Percentiles rank a stretch among this genome's conserved stretches.
phyloP scores from a whole-genome alignment of 805 yeast species.

The Dipodascopsis uninucleata region DNA sequence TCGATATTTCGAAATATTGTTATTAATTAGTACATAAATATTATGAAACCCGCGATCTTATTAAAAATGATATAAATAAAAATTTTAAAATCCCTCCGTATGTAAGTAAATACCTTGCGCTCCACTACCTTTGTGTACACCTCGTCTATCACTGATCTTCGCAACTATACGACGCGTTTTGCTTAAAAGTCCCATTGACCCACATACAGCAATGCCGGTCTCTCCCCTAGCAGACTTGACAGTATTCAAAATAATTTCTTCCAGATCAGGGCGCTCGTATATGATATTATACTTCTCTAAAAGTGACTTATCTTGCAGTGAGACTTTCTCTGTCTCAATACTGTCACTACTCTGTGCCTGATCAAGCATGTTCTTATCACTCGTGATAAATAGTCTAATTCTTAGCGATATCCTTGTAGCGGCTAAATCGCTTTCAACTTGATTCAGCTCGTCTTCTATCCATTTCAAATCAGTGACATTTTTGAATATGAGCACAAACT shows the following conservation, averaged over 20 bases:
- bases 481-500: constrained; percentile 8
- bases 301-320: too few relatives aligned
- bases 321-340: too few relatives aligned
- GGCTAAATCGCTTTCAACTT: neutral
- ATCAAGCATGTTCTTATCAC: neutral
- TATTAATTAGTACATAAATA: too few relatives aligned
- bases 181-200: constrained; percentile 17
- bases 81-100: constrained; percentile 23
- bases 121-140: constrained; percentile 27
- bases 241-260: constrained; percentile 6
- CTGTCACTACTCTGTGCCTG: neutral
- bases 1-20: too few relatives aligned
- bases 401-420: neutral
- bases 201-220: constrained; percentile 27
- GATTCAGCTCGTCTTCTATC: constrained; percentile 7
- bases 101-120: constrained; percentile 30
- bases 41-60: too few relatives aligned
- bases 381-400: constrained; percentile 2
- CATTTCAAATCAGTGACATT: neutral
- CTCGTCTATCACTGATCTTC: constrained; percentile 24
- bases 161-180: constrained; percentile 21
- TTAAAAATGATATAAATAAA: too few relatives aligned
- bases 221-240: constrained; percentile 23
- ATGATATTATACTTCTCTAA: too few relatives aligned
- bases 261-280: constrained; percentile 5